Percentiles rank a stretch among this genome's conserved stretches.
These are phyloP conservation scores for Chenopodium album DNA, from an alignment of 148 eudicot genomes.

Conservation along the genomic window DNA sequence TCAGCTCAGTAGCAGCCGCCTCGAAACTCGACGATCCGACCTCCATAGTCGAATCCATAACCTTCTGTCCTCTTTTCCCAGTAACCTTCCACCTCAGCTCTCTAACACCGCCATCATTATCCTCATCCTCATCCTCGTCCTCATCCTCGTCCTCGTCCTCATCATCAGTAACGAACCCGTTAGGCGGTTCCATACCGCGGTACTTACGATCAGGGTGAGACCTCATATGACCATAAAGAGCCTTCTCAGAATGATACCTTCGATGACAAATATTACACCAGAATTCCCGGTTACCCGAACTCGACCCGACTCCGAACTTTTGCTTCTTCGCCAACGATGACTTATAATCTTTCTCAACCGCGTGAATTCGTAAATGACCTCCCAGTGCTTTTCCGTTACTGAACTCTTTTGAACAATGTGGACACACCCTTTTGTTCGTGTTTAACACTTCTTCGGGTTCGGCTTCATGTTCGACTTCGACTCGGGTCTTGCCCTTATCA, in stretches of 20 bases:
- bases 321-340: neutral
- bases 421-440: no score
- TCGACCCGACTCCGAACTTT: neutral
- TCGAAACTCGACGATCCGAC: neutral
- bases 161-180: neutral
- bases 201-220: constrained; percentile 48
- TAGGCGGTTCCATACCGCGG: constrained; percentile 51
- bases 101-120: no score
- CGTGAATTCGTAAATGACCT: constrained; percentile 24
- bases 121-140: no score
- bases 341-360: neutral
- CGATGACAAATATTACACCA: no score
- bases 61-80: neutral
- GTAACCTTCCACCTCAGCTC: neutral
- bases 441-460: neutral
- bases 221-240: constrained; percentile 71
- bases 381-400: constrained; percentile 32
- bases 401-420: constrained; percentile 14
- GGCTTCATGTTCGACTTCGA: no score
- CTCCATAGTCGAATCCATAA: neutral
- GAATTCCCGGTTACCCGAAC: neutral
- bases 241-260: neutral
- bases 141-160: no score
- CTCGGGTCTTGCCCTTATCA: no score
- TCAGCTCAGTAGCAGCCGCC: neutral